These are phyloP conservation scores for Xylariaceae sp. DNA, from an alignment of 2,329 filamentous ascomycete species.

Conservation along the genomic window DNA sequence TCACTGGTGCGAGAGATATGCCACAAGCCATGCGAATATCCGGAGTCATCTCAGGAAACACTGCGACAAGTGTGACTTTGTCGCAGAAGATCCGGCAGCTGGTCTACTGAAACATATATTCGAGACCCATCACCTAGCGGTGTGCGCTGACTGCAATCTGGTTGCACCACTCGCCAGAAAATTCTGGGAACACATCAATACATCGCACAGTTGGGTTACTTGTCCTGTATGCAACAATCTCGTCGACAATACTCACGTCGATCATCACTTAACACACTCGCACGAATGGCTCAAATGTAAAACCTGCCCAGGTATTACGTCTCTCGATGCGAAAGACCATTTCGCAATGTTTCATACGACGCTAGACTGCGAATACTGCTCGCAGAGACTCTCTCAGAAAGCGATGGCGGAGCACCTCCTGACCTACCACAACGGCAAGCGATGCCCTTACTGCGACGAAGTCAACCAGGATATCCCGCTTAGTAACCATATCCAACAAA, in stretches of 20 bases:
- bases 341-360: neutral
- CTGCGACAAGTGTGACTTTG: slow-evolving; percentile 3
- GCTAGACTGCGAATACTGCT: neutral
- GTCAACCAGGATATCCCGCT: slow-evolving; percentile 1
- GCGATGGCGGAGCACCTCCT: slow-evolving; percentile 1
- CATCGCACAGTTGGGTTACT: neutral
- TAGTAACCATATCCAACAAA: slow-evolving; percentile 1
- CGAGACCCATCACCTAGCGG: neutral
- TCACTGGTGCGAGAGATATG: neutral
- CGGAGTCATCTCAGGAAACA: slow-evolving; percentile 2
- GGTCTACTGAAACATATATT: slow-evolving; percentile 1
- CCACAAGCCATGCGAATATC: neutral
- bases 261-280: neutral
- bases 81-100: slow-evolving; percentile 1
- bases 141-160: neutral
- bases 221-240: neutral
- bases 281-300: neutral
- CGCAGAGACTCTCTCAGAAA: neutral
- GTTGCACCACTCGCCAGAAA: neutral
- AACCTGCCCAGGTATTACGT: neutral
- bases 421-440: neutral
- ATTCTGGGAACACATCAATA: slow-evolving; percentile 2
- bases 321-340: slow-evolving; percentile 1
- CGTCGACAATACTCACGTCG: neutral
- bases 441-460: slow-evolving; percentile 1